Evolutionary conservation across 2,329 filamentous ascomycete species (phyloP).

Genomic region (Chrysoporthe puriensis): DNA sequence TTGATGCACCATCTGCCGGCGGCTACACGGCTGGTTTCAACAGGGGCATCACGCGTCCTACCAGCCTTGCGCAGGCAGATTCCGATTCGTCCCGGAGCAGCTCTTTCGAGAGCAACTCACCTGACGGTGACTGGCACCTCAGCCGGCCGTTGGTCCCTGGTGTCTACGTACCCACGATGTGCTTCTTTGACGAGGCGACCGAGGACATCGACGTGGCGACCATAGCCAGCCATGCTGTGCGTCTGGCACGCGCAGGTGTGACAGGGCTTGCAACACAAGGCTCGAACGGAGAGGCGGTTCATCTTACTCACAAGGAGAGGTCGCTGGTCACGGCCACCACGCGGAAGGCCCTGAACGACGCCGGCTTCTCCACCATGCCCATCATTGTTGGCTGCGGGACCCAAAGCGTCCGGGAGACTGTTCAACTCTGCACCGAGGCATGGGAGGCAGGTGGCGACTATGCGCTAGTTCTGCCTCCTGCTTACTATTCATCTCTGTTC

Average conservation of each 20-base stretch:
- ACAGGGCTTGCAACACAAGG: conserved; percentile 77
- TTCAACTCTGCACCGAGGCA: conserved; percentile 71
- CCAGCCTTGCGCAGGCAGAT: conserved; percentile 35
- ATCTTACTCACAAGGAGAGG: conserved; percentile 73
- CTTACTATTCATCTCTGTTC: conserved; percentile 74
- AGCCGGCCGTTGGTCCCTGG: conserved; percentile 49
- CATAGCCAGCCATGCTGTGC: conserved; percentile 64
- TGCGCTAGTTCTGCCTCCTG: conserved; percentile 74
- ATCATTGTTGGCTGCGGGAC: conserved; percentile 77
- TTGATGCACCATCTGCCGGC: conserved; percentile 49
- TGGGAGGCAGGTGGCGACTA: conserved; percentile 73
- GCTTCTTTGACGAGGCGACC: conserved; percentile 68
- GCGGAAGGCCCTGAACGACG: conserved; percentile 68
- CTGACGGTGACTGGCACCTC: conserved; percentile 40
- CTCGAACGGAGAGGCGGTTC: conserved; percentile 82
- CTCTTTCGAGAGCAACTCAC: conserved; percentile 46
- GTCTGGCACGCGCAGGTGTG: conserved; percentile 74
- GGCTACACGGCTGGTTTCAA: conserved; percentile 50
- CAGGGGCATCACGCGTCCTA: conserved; percentile 40
- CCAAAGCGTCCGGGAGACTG: conserved; percentile 73
- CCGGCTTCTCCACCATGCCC: conserved; percentile 67
- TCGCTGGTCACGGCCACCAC: conserved; percentile 70
- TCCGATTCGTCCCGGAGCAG: conserved; percentile 45
- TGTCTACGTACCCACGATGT: conserved; percentile 74
- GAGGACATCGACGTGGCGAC: conserved; percentile 70